Evolutionary conservation across 306 rosid species (phyloP), one percentile per base, ranked within the genome.

Genomic region (Pterocarpus santalinus): DNA sequence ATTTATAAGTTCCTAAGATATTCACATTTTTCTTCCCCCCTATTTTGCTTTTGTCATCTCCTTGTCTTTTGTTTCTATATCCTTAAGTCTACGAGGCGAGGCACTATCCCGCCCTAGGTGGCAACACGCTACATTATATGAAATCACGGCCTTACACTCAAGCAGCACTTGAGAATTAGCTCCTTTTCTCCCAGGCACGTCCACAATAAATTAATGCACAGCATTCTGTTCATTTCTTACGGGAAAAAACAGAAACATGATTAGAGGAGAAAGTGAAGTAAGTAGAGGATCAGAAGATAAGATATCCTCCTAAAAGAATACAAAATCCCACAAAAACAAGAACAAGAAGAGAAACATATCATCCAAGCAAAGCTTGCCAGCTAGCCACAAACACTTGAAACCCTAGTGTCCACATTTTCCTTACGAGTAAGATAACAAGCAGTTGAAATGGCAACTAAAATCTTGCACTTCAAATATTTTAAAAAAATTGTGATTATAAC

Each of bases 381-480:
- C 71, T 58, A 60, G 77, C 72, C 38, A 44, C 43, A 60, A 76
- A 68, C 44, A 35, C 22, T 76, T 28, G 33, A 60, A 32, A 65
- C 9, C 60, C 36, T 33, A 38, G 81, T 44, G 34, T 9, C 34
- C 13, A 73, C 13, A 34, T 65, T 72, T 62, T 44, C 64, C 69
- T 68, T 52, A 9, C 5, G 13, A 46, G 51, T 75, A 65, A 47
- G 9, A 72, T 78, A 65, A 38, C 4, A 78, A 67, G n/a, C 14
- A 53, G 52, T 57, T 58, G 14, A 39, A 41, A 78, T 72, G 51
- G 82, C 62, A 63, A 43, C 68, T 12, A 33, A 63, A 34, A 62
- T 51, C 46, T 63, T 52, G 61, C 76, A 41, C 52, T 33, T 60
- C 33, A 38, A 49, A 69, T n/a, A 0, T 22, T 22, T 22, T 22